Evolutionary conservation across 2,329 filamentous ascomycete genomes (phyloP).

Genomic region (Calonectria pauciramosa): DNA sequence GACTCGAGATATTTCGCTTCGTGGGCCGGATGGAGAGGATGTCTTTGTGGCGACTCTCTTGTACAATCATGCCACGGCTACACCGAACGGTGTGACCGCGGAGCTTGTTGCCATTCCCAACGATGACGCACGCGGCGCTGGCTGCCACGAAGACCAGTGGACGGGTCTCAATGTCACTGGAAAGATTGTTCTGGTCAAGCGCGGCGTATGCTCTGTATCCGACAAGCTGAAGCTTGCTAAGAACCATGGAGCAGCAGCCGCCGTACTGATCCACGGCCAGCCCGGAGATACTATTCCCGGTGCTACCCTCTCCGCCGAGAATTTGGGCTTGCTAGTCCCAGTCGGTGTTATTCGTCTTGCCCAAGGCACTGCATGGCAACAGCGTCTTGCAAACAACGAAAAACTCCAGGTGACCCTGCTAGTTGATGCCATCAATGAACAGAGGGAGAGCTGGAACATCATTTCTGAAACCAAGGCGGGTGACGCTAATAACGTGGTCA

Average conservation of each 20-base stretch:
- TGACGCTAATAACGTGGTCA: slow-evolving; percentile 57
- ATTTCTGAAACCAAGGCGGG: slow-evolving; percentile 59
- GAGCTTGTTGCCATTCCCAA: slow-evolving; percentile 54
- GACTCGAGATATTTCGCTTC: slow-evolving; percentile 58
- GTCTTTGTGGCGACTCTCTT: slow-evolving; percentile 59
- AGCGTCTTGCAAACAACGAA: slow-evolving; percentile 51
- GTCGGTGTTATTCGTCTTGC: slow-evolving; percentile 54
- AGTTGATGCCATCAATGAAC: slow-evolving; percentile 55
- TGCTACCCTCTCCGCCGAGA: slow-evolving; percentile 66
- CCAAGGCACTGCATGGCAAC: slow-evolving; percentile 53
- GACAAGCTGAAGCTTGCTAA: slow-evolving; percentile 61
- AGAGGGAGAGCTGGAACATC: slow-evolving; percentile 56
- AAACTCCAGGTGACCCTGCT: slow-evolving; percentile 51
- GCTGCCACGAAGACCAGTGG: slow-evolving; percentile 60
- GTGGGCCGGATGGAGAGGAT: slow-evolving; percentile 59
- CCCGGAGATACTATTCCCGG: slow-evolving; percentile 58
- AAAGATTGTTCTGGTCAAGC: slow-evolving; percentile 61
- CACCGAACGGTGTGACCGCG: slow-evolving; percentile 53
- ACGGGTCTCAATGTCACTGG: slow-evolving; percentile 57
- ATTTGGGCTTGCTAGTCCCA: slow-evolving; percentile 52
- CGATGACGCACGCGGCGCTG: slow-evolving; percentile 54
- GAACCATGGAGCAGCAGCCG: slow-evolving; percentile 57
- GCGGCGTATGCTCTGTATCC: slow-evolving; percentile 57
- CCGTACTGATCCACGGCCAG: slow-evolving; percentile 74
- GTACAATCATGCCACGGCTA: slow-evolving; percentile 61